Percentiles rank a stretch among this genome's conserved stretches.
Evolutionary conservation across 2,329 filamentous ascomycete genomes (phyloP).

Genomic region (Aspergillus pseudoglaucus): DNA sequence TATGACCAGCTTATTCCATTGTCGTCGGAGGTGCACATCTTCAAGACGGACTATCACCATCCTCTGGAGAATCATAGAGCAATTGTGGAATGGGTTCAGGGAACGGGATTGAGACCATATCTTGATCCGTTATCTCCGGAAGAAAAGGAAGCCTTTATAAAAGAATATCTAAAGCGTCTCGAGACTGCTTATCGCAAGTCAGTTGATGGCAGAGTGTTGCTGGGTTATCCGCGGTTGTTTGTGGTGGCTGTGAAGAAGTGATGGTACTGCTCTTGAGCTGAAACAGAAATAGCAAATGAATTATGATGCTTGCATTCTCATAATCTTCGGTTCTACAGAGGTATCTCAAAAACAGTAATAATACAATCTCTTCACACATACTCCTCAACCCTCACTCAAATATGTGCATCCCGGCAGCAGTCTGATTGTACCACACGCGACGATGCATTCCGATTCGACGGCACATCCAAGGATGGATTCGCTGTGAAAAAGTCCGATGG

Average conservation of each 20-base stretch:
- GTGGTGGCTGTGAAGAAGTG: slow-evolving; percentile 39
- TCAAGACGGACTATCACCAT: slow-evolving; percentile 52
- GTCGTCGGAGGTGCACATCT: slow-evolving; percentile 44
- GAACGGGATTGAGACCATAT: slow-evolving; percentile 52
- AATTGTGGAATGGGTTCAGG: slow-evolving; percentile 56
- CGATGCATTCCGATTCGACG: slow-evolving; percentile 32
- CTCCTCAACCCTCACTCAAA: slow-evolving; percentile 8
- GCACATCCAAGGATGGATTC: slow-evolving; percentile 51
- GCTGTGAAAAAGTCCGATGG: slow-evolving; percentile 49
- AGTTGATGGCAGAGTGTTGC: slow-evolving; percentile 48
- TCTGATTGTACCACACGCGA: slow-evolving; percentile 26
- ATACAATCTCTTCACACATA: not conserved
- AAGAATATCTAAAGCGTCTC: slow-evolving; percentile 43
- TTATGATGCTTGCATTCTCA: too few relatives aligned
- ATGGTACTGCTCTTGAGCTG: not conserved
- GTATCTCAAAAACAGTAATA: not conserved
- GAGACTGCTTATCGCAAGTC: slow-evolving; percentile 39
- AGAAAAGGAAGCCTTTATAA: slow-evolving; percentile 41
- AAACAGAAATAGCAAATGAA: too few relatives aligned
- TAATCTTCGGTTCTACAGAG: too few relatives aligned
- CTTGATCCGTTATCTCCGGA: slow-evolving; percentile 41
- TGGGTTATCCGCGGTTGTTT: slow-evolving; percentile 53
- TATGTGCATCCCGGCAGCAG: slow-evolving; percentile 27
- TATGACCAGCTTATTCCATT: slow-evolving; percentile 46
- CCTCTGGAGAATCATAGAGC: slow-evolving; percentile 42